A percentile compares a stretch with the other conserved stretches of the same genome.
These are phyloP conservation scores for Cercospora berteroae DNA, from an alignment of 2,329 filamentous ascomycete genomes.

Conservation along the genomic window DNA sequence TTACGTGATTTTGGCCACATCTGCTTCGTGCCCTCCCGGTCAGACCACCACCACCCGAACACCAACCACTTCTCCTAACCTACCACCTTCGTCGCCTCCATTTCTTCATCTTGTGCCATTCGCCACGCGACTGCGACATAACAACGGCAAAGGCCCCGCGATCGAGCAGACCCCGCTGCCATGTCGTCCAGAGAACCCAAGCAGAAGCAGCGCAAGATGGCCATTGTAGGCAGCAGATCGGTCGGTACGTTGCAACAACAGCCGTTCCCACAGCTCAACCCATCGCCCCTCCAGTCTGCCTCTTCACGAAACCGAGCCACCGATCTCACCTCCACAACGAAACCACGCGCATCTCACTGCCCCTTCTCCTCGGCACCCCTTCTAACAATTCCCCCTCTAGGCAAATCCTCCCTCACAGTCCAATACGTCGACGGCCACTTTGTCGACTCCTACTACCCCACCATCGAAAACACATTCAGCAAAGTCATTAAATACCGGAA, in stretches of 20 bases:
- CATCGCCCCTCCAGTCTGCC: neutral
- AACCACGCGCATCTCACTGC: neutral
- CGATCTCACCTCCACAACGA: neutral
- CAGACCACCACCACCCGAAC: neutral
- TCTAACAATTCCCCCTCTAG: constrained; percentile 49
- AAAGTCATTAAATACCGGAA: constrained; percentile 90
- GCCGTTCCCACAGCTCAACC: neutral
- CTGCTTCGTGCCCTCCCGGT: neutral
- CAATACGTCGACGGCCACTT: constrained; percentile 98
- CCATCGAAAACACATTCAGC: constrained; percentile 98
- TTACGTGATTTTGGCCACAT: neutral
- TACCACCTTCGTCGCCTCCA: neutral
- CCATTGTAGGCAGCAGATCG: constrained; percentile 90
- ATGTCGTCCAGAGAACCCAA: constrained; percentile 59
- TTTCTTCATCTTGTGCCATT: neutral
- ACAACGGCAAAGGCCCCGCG: neutral
- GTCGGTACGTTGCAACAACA: constrained; percentile 61
- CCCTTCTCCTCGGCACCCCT: neutral
- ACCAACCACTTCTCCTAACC: neutral
- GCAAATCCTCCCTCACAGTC: constrained; percentile 95
- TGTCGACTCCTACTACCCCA: constrained; percentile 98
- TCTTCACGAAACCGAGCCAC: neutral
- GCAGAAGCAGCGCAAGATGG: constrained; percentile 89
- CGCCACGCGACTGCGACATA: neutral
- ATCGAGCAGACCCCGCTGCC: neutral